Evolutionary conservation across 2,329 filamentous ascomycete genomes (phyloP).

Genomic region (Colletotrichum cereale): DNA sequence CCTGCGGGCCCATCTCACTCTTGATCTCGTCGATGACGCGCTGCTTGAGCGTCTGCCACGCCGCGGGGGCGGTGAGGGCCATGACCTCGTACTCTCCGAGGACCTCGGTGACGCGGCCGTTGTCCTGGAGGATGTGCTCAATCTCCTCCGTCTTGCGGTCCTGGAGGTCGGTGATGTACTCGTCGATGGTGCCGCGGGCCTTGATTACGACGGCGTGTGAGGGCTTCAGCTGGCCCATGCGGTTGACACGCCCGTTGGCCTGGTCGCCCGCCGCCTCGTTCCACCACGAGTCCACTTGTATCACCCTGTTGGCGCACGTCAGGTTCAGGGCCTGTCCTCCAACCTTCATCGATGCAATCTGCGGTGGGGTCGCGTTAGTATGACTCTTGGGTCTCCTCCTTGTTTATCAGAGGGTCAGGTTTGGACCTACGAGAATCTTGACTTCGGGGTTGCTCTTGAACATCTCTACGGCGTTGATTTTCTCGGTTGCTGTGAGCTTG

Average conservation of each 20-base stretch:
- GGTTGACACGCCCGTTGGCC: constrained; percentile 69
- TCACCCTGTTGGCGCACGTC: constrained; percentile 62
- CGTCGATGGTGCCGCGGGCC: constrained; percentile 69
- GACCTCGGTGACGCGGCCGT: constrained; percentile 36
- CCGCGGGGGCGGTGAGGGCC: neutral
- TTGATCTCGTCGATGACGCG: neutral
- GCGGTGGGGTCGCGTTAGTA: neutral
- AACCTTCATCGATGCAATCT: constrained; percentile 50
- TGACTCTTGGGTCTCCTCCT: too few relatives aligned
- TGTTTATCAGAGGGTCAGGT: constrained; percentile 29
- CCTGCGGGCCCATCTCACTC: neutral
- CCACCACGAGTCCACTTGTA: constrained; percentile 71
- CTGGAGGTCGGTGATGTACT: constrained; percentile 68
- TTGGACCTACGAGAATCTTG: constrained; percentile 54
- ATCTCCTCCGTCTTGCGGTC: constrained; percentile 63
- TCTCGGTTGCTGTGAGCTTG: constrained; percentile 37
- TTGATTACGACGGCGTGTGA: constrained; percentile 71
- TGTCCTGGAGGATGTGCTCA: constrained; percentile 49
- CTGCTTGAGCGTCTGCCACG: neutral
- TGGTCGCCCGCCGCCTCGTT: constrained; percentile 73
- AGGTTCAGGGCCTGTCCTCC: constrained; percentile 57
- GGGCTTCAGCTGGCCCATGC: constrained; percentile 73
- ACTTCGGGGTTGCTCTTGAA: constrained; percentile 42
- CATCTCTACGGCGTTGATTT: constrained; percentile 31
- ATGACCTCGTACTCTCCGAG: constrained; percentile 6